Evolutionary conservation across 331 rosid genomes (phyloP).

Genomic region (Malus hybrid): DNA sequence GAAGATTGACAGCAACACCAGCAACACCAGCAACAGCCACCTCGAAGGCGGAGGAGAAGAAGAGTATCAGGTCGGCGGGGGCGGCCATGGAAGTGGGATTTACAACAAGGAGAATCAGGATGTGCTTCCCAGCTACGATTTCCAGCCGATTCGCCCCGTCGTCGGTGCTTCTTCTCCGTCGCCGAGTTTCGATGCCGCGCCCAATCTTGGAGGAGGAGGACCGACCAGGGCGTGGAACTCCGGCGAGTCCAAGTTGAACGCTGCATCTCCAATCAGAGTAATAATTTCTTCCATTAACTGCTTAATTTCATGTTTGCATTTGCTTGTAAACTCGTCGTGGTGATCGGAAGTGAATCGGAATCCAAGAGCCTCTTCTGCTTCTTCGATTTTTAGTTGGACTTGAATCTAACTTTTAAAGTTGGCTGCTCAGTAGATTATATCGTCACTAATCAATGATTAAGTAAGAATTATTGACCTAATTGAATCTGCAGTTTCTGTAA

Average conservation of each 20-base stretch:
- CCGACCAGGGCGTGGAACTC: constrained; percentile 46
- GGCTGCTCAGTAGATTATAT: no score
- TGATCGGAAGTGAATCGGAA: neutral
- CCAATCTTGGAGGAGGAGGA: constrained; percentile 23
- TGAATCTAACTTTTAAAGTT: neutral
- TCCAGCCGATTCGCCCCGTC: constrained; percentile 67
- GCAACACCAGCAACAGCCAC: neutral
- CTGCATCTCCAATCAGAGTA: constrained; percentile 43
- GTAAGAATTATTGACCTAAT: neutral
- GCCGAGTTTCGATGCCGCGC: constrained; percentile 33
- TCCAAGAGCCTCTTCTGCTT: neutral
- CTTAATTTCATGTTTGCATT: neutral
- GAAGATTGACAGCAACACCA: neutral
- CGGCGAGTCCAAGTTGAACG: constrained; percentile 37
- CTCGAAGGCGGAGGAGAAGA: constrained; percentile 21
- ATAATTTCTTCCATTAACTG: neutral
- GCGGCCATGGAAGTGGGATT: constrained; percentile 23
- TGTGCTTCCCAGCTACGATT: constrained; percentile 75
- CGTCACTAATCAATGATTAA: no score
- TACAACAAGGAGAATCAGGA: constrained; percentile 27
- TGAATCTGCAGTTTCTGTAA: neutral
- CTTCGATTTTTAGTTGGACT: neutral
- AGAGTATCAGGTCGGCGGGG: constrained; percentile 14
- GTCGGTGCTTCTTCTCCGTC: constrained; percentile 28
- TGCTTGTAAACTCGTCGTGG: neutral